A percentile compares a stretch with the other conserved stretches of the same genome.
Conservation (phyloP, 2,329 filamentous ascomycete genomes). For the Apiospora marii region DNA sequence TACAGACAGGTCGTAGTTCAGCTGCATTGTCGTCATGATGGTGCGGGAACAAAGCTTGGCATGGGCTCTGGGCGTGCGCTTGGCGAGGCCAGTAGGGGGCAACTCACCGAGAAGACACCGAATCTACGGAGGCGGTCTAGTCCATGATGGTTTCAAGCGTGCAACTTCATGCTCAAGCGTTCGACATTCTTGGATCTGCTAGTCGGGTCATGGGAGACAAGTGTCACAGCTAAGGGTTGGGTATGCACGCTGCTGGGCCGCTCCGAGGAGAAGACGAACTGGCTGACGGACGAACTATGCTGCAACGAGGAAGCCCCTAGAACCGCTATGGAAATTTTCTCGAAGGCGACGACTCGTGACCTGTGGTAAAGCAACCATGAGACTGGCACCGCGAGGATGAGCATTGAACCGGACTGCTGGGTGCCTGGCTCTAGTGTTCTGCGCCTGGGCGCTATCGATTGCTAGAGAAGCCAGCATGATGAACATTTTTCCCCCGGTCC, state of each 20-base stretch:
- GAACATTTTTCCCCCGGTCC: neutral
- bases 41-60: conserved; percentile 18
- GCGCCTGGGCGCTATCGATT: neutral
- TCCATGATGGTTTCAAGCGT: conserved; percentile 15
- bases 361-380: neutral
- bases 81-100: neutral
- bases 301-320: neutral
- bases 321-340: neutral
- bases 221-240: neutral
- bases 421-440: neutral
- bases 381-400: neutral
- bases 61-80: neutral
- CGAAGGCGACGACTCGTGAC: conserved; percentile 16
- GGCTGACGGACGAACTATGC: neutral
- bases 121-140: neutral
- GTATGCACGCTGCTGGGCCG: conserved; percentile 2
- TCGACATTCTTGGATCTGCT: neutral
- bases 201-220: neutral
- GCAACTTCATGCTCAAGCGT: neutral
- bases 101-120: conserved; percentile 17
- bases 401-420: neutral
- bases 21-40: conserved; percentile 8
- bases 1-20: neutral
- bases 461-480: neutral
- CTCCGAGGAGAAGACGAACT: neutral